Conservation (phyloP, 2,329 filamentous ascomycete species). For the Exophiala sp. region DNA sequence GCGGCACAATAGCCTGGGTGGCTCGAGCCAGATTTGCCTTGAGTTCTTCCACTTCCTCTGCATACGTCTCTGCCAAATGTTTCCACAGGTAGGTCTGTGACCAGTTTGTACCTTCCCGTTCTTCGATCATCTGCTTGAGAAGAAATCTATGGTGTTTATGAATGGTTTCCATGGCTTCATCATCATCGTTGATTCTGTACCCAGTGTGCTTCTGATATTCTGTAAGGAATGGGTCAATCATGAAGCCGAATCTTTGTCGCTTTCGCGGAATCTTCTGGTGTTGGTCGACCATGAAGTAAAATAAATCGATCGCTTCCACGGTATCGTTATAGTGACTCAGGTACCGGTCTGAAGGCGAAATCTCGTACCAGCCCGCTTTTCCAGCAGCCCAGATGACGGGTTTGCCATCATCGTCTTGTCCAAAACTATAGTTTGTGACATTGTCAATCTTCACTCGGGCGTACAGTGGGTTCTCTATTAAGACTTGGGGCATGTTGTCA, state of each 20-base stretch:
- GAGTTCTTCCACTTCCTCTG: conserved; percentile 25
- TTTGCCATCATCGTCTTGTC: conserved; percentile 53
- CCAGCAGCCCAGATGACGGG: conserved; percentile 61
- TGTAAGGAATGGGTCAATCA: conserved; percentile 27
- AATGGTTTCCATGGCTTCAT: conserved; percentile 47
- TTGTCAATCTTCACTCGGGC: conserved; percentile 45
- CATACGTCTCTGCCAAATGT: conserved; percentile 43
- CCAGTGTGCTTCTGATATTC: conserved; percentile 29
- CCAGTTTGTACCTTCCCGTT: conserved; percentile 45
- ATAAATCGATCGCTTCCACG: conserved; percentile 55
- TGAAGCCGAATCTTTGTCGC: conserved; percentile 25
- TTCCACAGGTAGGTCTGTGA: conserved; percentile 41
- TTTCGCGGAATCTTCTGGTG: conserved; percentile 39
- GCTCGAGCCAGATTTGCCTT: conserved; percentile 7
- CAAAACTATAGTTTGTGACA: conserved; percentile 49
- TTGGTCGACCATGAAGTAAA: conserved; percentile 61
- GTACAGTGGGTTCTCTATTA: conserved; percentile 33
- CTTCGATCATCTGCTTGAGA: conserved; percentile 46
- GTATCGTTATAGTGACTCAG: conserved; percentile 51
- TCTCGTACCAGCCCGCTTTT: conserved; percentile 60
- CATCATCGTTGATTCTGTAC: conserved; percentile 37
- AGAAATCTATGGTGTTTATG: conserved; percentile 45
- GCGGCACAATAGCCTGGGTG: conserved; percentile 18
- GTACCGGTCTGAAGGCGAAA: conserved; percentile 54
- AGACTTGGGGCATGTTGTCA: conserved; percentile 34